Evolutionary conservation across 1,139 yeast genomes (phyloP).

Genomic region (Debaryomyces coudertii): DNA sequence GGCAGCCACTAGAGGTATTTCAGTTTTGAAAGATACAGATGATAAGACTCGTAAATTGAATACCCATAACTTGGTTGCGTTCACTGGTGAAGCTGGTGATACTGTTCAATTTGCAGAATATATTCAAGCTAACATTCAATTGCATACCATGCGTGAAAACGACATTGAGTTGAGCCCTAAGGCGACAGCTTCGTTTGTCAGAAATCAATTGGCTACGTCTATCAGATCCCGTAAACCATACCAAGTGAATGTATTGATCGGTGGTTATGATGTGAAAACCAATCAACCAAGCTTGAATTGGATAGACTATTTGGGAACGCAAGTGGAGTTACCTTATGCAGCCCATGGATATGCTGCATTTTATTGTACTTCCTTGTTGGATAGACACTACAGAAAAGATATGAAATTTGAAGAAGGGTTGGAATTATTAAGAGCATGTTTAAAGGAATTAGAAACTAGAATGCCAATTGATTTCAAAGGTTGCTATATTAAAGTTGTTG

Average conservation of each 20-base stretch:
- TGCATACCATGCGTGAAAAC: conserved; percentile 85
- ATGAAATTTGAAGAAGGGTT: conserved; percentile 81
- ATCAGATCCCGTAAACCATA: conserved; percentile 89
- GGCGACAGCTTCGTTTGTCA: conserved; percentile 86
- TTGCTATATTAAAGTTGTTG: conserved; percentile 74
- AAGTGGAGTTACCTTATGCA: conserved; percentile 89
- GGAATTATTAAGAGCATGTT: conserved; percentile 69
- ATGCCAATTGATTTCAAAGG: conserved; percentile 98
- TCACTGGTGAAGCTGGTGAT: conserved; percentile 96
- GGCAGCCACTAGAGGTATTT: conserved; percentile 92
- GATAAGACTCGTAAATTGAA: conserved; percentile 84
- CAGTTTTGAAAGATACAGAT: conserved; percentile 81
- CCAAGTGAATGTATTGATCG: conserved; percentile 88
- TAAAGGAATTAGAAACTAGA: conserved; percentile 78
- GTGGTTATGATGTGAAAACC: conserved; percentile 74
- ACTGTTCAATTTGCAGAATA: conserved; percentile 96
- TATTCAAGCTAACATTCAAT: conserved; percentile 88
- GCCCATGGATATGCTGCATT: conserved; percentile 98
- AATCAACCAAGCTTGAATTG: conserved; percentile 74
- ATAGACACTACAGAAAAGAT: conserved; percentile 83
- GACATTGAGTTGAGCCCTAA: conserved; percentile 74
- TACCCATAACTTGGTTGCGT: conserved; percentile 81
- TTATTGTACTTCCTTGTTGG: conserved; percentile 86
- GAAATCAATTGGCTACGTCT: conserved; percentile 86
- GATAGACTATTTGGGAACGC: conserved; percentile 94